Conservation (phyloP, 345 rosid genomes). For the Pistacia integerrima region DNA sequence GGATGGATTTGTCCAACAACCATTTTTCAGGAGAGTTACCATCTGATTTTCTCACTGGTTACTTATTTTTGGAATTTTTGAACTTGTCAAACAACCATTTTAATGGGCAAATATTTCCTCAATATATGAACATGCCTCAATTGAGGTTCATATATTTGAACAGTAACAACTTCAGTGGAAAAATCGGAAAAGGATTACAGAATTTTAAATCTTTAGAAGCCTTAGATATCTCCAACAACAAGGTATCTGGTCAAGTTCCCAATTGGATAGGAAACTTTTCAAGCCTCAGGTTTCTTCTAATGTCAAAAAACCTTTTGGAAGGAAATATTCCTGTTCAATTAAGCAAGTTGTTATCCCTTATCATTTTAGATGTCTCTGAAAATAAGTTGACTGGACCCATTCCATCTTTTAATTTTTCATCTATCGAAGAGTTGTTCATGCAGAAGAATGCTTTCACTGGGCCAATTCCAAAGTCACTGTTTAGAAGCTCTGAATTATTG, state of each 20-base stretch:
- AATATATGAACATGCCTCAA: neutral
- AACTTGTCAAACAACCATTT: neutral
- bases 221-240: neutral
- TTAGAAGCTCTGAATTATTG: too few species aligned
- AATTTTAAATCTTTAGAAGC: neutral
- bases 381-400: too few species aligned
- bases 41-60: neutral
- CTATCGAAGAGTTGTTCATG: too few species aligned
- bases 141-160: neutral
- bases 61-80: neutral
- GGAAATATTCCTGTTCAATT: too few species aligned
- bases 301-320: too few species aligned
- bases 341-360: too few species aligned
- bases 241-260: neutral
- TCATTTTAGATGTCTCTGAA: too few species aligned
- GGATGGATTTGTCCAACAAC: neutral
- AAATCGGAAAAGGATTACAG: neutral
- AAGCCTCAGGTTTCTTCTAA: too few species aligned
- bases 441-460: too few species aligned
- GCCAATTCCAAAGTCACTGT: too few species aligned
- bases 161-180: neutral
- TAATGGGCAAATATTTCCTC: neutral
- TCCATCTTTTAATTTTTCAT: too few species aligned
- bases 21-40: conserved; percentile 6
- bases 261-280: neutral